phyloP scores from a whole-genome alignment of 2,329 filamentous ascomycete genomes.

The Alternaria sp. region DNA sequence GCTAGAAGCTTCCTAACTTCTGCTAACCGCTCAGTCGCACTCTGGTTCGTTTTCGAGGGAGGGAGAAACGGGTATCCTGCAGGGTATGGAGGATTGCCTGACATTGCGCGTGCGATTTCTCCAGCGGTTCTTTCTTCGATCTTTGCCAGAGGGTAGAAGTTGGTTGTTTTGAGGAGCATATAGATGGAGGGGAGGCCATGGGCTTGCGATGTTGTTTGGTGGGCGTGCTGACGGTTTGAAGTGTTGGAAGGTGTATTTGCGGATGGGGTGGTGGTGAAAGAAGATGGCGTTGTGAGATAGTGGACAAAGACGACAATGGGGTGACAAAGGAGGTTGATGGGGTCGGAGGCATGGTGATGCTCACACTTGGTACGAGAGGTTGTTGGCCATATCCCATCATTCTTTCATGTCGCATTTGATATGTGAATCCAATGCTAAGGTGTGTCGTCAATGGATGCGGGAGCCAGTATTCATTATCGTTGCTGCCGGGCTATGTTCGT shows the following conservation, averaged over 20 bases:
- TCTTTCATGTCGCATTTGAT: neutral
- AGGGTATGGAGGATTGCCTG: too few species aligned
- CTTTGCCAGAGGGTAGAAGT: neutral
- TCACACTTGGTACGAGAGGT: neutral
- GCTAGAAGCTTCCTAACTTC: neutral
- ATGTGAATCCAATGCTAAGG: neutral
- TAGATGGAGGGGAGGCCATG: neutral
- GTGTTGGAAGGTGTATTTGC: too few species aligned
- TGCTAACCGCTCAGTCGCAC: neutral
- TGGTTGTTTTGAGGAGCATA: neutral
- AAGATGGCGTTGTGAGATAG: neutral
- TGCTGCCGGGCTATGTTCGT: neutral
- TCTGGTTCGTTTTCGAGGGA: neutral
- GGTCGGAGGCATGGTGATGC: accelerated
- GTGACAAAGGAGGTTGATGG: neutral
- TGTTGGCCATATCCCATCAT: neutral
- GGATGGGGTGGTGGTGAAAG: neutral
- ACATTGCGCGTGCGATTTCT: neutral
- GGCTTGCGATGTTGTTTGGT: neutral
- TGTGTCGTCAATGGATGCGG: neutral
- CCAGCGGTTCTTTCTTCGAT: neutral
- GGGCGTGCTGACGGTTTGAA: neutral
- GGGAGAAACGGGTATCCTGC: neutral
- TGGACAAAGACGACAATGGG: neutral
- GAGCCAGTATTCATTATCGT: neutral